phyloP scores from a whole-genome alignment of 352 stramenopile species.

The Globisporangium orthogonon region DNA sequence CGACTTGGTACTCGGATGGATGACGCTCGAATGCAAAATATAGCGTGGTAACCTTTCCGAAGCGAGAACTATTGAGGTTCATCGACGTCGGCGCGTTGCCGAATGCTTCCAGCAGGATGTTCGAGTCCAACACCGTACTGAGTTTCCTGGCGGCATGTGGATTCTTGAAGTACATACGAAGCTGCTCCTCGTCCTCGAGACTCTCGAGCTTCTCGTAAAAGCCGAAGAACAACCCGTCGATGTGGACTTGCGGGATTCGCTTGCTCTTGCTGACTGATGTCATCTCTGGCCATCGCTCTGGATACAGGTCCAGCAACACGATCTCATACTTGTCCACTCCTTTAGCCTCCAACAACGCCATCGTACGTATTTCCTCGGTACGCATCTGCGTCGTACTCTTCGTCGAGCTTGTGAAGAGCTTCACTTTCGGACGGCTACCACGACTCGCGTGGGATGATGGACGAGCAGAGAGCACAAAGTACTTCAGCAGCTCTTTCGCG shows the following conservation, averaged over 20 bases:
- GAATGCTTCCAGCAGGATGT: slow-evolving; percentile 75
- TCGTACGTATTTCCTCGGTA: slow-evolving; percentile 60
- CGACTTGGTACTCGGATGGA: slow-evolving; percentile 46
- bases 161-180: slow-evolving; percentile 76
- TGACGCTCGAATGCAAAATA: slow-evolving; percentile 37
- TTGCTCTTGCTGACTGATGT: slow-evolving; percentile 58
- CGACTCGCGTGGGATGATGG: slow-evolving; percentile 18
- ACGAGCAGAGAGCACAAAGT: slow-evolving; percentile 51
- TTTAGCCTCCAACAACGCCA: slow-evolving; percentile 74
- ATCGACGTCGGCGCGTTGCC: slow-evolving; percentile 54
- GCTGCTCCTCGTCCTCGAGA: slow-evolving; percentile 72
- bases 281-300: slow-evolving; percentile 67
- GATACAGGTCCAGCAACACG: slow-evolving; percentile 59
- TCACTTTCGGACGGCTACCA: slow-evolving; percentile 26
- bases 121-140: slow-evolving; percentile 54
- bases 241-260: slow-evolving; percentile 64
- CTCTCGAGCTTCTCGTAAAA: slow-evolving; percentile 78
- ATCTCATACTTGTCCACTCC: slow-evolving; percentile 58
- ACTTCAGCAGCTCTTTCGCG: slow-evolving; percentile 75
- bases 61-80: slow-evolving; percentile 73
- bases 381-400: slow-evolving; percentile 83
- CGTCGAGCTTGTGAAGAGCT: slow-evolving; percentile 76
- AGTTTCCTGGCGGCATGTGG: slow-evolving; percentile 52
- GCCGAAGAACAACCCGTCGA: slow-evolving; percentile 65
- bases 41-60: slow-evolving; percentile 57